These are phyloP conservation scores for Boehmeria nivea DNA, from an alignment of 306 rosid genomes.

Conservation along the genomic window DNA sequence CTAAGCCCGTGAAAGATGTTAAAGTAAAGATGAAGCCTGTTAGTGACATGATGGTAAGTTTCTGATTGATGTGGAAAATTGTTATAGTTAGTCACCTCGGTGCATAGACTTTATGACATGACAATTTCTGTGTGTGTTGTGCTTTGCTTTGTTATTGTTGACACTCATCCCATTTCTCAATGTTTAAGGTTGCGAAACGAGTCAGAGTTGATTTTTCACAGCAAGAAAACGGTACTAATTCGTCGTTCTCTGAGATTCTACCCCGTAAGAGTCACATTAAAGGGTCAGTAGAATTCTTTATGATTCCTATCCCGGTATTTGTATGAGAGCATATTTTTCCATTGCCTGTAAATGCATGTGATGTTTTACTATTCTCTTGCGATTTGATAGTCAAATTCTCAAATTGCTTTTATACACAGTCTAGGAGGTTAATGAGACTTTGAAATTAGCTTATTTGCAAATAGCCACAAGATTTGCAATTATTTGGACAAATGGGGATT, in stretches of 20 bases:
- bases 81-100: neutral
- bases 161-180: slow-evolving; percentile 15
- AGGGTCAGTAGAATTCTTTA: slow-evolving; percentile 43
- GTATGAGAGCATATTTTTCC: neutral
- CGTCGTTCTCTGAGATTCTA: slow-evolving; percentile 38
- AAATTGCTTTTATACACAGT: neutral
- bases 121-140: neutral
- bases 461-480: too few relatives aligned
- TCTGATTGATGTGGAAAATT: slow-evolving; percentile 16
- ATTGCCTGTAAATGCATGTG: neutral
- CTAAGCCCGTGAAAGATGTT: slow-evolving; percentile 41
- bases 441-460: too few relatives aligned
- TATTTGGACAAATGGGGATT: too few relatives aligned
- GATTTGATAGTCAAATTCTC: too few relatives aligned
- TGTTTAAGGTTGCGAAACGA: slow-evolving; percentile 49
- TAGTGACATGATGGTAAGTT: slow-evolving; percentile 63
- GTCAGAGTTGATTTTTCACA: slow-evolving; percentile 42
- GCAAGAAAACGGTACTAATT: slow-evolving; percentile 33
- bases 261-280: slow-evolving; percentile 37
- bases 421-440: too few relatives aligned
- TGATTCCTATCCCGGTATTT: neutral
- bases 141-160: slow-evolving; percentile 15
- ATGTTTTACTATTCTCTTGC: too few relatives aligned
- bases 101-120: neutral
- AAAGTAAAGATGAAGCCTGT: slow-evolving; percentile 43